Conservation (phyloP, 371 early-diverging fungal genomes). For the Syncephalis plumigaleata region DNA sequence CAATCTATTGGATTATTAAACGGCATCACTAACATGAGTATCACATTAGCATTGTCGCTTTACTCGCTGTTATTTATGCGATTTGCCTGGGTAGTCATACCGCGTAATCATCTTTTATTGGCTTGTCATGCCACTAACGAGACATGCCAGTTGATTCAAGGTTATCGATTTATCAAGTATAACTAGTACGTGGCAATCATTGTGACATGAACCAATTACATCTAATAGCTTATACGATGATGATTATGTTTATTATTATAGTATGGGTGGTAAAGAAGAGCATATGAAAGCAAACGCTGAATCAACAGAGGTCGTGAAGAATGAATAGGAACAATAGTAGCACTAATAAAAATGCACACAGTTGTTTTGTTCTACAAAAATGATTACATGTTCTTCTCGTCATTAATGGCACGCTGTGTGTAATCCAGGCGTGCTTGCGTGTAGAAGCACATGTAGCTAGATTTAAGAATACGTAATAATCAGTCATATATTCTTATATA, state of each 20-base stretch:
- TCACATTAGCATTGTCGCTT: slow-evolving; percentile 9
- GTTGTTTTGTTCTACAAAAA: too few species aligned
- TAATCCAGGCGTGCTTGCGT: slow-evolving; percentile 50
- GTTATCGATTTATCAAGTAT: slow-evolving; percentile 62
- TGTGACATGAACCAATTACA: too few species aligned
- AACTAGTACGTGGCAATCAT: slow-evolving; percentile 14
- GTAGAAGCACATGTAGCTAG: slow-evolving; percentile 82
- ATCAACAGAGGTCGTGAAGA: too few species aligned
- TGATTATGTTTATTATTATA: too few species aligned
- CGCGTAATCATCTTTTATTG: slow-evolving; percentile 79
- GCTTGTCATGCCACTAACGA: slow-evolving; percentile 89
- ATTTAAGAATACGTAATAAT: too few species aligned
- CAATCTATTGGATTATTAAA: too few species aligned
- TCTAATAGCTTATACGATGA: too few species aligned
- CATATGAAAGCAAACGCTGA: too few species aligned
- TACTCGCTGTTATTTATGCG: slow-evolving; percentile 92
- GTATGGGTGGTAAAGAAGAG: too few species aligned
- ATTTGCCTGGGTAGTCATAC: slow-evolving; percentile 86
- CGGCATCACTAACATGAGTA: background rate
- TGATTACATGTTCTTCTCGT: background rate
- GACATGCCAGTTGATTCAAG: slow-evolving; percentile 68
- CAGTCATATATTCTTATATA: too few species aligned
- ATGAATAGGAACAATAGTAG: too few species aligned
- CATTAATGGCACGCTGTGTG: slow-evolving; percentile 2
- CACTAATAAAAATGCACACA: too few species aligned